A percentile compares a stretch with the other conserved stretches of the same genome.
These are phyloP conservation scores for Globisporangium barbulae DNA, from an alignment of 352 stramenopile species.

Conservation along the genomic window DNA sequence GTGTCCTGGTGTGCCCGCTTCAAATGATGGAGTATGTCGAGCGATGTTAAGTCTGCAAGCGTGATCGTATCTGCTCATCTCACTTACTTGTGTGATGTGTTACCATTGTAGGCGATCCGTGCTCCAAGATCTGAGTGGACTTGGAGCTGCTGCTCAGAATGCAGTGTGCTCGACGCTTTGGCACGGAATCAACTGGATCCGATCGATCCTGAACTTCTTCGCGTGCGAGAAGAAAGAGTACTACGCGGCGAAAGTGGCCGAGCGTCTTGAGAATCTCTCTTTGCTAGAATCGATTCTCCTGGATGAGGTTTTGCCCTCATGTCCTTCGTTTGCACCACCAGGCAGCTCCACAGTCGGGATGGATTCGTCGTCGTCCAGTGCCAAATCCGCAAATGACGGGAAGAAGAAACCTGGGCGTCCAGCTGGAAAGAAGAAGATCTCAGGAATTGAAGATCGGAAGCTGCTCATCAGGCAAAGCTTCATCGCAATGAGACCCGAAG, in stretches of 20 bases:
- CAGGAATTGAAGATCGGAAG: constrained; percentile 18
- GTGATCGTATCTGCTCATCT: background rate
- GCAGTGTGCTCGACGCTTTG: constrained; percentile 44
- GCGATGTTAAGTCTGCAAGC: background rate
- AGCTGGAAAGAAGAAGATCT: constrained; percentile 17
- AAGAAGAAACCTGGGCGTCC: constrained; percentile 29
- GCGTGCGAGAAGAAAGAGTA: constrained; percentile 28
- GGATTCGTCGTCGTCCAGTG: background rate
- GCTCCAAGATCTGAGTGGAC: constrained; percentile 35
- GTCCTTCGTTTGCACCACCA: constrained; percentile 31
- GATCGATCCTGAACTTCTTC: constrained; percentile 57
- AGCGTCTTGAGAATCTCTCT: constrained; percentile 43
- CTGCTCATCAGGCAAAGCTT: constrained; percentile 28
- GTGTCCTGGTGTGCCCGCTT: constrained; percentile 50
- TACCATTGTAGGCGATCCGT: constrained; percentile 28
- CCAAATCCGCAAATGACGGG: constrained; percentile 9
- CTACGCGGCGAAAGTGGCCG: constrained; percentile 29
- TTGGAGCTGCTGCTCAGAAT: constrained; percentile 35
- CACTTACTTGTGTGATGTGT: background rate
- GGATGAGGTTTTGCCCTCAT: constrained; percentile 27
- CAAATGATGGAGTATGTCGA: constrained; percentile 54
- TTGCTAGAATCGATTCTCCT: constrained; percentile 39
- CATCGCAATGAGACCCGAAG: constrained; percentile 25
- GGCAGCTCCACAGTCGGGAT: constrained; percentile 7
- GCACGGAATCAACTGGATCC: constrained; percentile 65